Evolutionary conservation across 1,284 basidiomycete genomes (phyloP), one percentile per base, ranked within the genome.

Genomic region (Apiotrichum sp.): DNA sequence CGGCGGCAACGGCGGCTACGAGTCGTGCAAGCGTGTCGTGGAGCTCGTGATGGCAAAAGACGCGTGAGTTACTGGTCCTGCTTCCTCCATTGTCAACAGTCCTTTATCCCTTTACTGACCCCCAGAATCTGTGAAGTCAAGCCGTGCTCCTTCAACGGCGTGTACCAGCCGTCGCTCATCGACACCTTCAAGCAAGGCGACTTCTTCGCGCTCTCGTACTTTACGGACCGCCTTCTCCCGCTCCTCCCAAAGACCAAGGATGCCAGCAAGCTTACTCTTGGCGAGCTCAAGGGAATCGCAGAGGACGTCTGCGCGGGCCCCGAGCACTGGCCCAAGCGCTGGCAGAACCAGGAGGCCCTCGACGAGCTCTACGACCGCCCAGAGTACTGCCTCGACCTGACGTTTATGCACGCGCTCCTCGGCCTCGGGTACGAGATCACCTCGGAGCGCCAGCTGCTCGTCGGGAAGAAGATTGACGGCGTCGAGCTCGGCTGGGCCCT

Each of bases 11-110:
- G 92, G 90, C 31, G 84, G 83, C 14, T 97, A 89, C 73, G 87
- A 88, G 47, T 86, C 88, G 2, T 98, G 95, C 77, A 85, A 86
- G 62, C 79, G 88, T 47, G 74, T 97, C 6, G 79, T 98, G 46
- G 86, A 96, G 76, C 80, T 98, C 56, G 89, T 96, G 62, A 87
- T 98, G 83, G 92, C 91, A 50, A 98, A 98, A 79, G 90, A 98
- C 67, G 86, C 92, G 83, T 90, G 74, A 76, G 88, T 86, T n/a
- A n/a, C n/a, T n/a, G n/a, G n/a, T n/a, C n/a, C n/a, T n/a, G n/a
- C n/a, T n/a, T n/a, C n/a, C n/a, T n/a, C n/a, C n/a, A n/a, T n/a
- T n/a, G n/a, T n/a, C n/a, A n/a, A n/a, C n/a, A n/a, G n/a, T n/a
- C n/a, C n/a, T 2, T n/a, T 13, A 7, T 3, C 22, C 2, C 9